Evolutionary conservation across 306 rosid genomes (phyloP).

Genomic region (Fragaria vesca): DNA sequence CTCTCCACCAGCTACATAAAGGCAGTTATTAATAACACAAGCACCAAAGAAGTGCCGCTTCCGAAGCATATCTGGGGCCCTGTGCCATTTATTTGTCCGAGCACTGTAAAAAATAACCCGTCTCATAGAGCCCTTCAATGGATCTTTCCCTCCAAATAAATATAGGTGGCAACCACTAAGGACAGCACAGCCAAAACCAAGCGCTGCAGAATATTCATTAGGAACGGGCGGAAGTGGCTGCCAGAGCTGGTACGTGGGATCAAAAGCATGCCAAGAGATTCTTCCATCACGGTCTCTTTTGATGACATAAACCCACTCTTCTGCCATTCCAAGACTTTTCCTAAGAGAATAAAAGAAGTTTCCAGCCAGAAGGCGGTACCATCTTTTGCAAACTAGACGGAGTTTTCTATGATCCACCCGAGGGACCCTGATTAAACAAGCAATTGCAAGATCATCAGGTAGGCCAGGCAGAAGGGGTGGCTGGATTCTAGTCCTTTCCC

Average conservation of each 20-base stretch:
- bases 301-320: constrained; percentile 98
- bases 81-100: constrained; percentile 94
- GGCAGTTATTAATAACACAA: constrained; percentile 94
- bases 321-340: constrained; percentile 98
- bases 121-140: constrained; percentile 85
- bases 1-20: constrained; percentile 98
- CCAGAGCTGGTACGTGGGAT: constrained; percentile 95
- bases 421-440: constrained; percentile 94
- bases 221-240: constrained; percentile 99
- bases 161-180: constrained; percentile 97
- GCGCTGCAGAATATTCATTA: constrained; percentile 85
- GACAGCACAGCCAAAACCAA: constrained; percentile 98
- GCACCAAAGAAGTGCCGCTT: constrained; percentile 92
- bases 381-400: constrained; percentile 93
- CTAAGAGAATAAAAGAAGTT: constrained; percentile 93
- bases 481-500: constrained; percentile 85
- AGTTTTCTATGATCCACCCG: constrained; percentile 87
- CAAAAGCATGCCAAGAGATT: constrained; percentile 96
- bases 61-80: constrained; percentile 98
- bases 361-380: constrained; percentile 89
- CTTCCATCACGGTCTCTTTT: constrained; percentile 95
- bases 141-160: constrained; percentile 97
- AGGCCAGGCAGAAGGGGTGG: constrained; percentile 97
- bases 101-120: constrained; percentile 96
- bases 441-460: constrained; percentile 98